A percentile compares a stretch with the other conserved stretches of the same genome.
phyloP scores from a whole-genome alignment of 768 basidiomycete genomes.

The Suillus subalutaceus region DNA sequence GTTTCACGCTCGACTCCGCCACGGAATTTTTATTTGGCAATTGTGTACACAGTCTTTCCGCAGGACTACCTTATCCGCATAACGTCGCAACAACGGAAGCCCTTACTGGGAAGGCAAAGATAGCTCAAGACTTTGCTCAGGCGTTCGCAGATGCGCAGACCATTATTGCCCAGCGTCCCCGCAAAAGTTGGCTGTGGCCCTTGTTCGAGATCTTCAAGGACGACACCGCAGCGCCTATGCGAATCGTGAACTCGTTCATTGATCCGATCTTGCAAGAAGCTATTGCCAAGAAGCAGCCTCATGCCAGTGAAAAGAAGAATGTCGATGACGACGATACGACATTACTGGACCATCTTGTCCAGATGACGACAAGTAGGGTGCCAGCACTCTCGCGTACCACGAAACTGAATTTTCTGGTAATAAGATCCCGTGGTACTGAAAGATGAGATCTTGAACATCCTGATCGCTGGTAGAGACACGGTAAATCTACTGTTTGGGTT shows the following conservation, averaged over 20 bases:
- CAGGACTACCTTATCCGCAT: slow-evolving; percentile 55
- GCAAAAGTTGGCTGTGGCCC: slow-evolving; percentile 56
- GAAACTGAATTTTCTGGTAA: neutral
- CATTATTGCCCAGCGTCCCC: slow-evolving; percentile 43
- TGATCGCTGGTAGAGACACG: slow-evolving; percentile 34
- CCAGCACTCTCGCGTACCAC: slow-evolving; percentile 34
- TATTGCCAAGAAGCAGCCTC: slow-evolving; percentile 42
- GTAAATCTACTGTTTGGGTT: neutral
- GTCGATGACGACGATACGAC: slow-evolving; percentile 37
- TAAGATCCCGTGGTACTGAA: slow-evolving; percentile 31
- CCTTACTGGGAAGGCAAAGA: slow-evolving; percentile 27
- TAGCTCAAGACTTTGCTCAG: slow-evolving; percentile 46
- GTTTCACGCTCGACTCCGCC: slow-evolving; percentile 69
- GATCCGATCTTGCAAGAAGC: slow-evolving; percentile 50
- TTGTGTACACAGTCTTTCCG: slow-evolving; percentile 55
- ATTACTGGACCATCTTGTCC: slow-evolving; percentile 58
- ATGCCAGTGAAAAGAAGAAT: slow-evolving; percentile 23
- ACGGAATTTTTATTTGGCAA: slow-evolving; percentile 68
- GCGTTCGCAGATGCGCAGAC: slow-evolving; percentile 55
- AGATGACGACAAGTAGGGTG: slow-evolving; percentile 44
- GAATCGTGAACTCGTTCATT: slow-evolving; percentile 52
- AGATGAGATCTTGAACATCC: slow-evolving; percentile 38
- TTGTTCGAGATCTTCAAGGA: slow-evolving; percentile 53
- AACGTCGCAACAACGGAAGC: slow-evolving; percentile 31
- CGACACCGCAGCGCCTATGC: slow-evolving; percentile 49